Percentiles rank a stretch among this genome's conserved stretches.
Conservation (phyloP, 345 rosid species). For the Hypericum androsaemum region DNA sequence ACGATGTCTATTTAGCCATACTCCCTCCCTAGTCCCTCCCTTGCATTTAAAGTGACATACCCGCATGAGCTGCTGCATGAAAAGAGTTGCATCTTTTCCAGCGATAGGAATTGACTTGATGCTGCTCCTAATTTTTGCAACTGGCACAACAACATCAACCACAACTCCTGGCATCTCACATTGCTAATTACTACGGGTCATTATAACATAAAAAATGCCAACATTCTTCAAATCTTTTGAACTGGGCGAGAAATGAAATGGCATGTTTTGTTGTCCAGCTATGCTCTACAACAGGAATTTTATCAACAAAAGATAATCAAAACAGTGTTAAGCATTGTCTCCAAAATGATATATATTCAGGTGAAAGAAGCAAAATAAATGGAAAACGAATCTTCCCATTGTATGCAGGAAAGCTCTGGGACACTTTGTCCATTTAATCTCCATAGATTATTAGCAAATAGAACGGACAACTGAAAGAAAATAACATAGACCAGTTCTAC, state of each 20-base stretch:
- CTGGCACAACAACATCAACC: constrained; percentile 92
- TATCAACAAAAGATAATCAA: too few species aligned
- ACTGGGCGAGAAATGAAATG: background rate
- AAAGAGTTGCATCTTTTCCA: constrained; percentile 81
- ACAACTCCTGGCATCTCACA: constrained; percentile 99
- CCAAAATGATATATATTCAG: too few species aligned
- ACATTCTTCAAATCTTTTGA: background rate
- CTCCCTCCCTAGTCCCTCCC: background rate
- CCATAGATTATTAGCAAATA: too few species aligned
- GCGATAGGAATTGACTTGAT: constrained; percentile 83
- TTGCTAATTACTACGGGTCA: constrained; percentile 46
- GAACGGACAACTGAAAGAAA: too few species aligned
- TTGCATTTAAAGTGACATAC: constrained; percentile 25
- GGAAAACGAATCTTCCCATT: too few species aligned
- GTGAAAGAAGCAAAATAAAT: too few species aligned
- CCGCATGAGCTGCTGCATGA: constrained; percentile 98
- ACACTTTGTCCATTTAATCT: too few species aligned
- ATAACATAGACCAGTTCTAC: too few species aligned
- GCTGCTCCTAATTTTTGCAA: constrained; percentile 94
- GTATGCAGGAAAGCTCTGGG: too few species aligned
- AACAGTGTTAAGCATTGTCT: too few species aligned
- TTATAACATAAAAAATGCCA: constrained; percentile 11
- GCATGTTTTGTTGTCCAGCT: background rate
- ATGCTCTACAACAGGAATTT: too few species aligned
- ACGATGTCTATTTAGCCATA: too few species aligned